Evolutionary conservation across 2,329 filamentous ascomycete genomes (phyloP).

Genomic region (Samsoniella hepiali): DNA sequence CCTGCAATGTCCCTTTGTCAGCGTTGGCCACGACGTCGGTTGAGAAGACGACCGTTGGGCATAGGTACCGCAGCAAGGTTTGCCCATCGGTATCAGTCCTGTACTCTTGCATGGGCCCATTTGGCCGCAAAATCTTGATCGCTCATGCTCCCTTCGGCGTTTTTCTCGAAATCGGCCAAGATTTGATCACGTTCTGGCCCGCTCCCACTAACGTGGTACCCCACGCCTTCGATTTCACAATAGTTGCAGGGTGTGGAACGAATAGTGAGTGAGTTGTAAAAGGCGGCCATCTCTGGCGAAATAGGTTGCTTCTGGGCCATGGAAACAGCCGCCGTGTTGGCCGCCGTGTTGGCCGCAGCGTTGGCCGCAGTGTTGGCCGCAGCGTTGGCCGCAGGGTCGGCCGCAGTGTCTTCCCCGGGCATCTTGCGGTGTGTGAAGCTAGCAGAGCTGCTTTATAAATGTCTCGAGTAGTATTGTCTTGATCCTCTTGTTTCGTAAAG

Average conservation of each 20-base stretch:
- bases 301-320: background rate
- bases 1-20: too few species aligned
- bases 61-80: background rate
- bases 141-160: background rate
- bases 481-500: background rate
- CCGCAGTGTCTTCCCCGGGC: background rate
- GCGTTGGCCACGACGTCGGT: background rate
- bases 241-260: background rate
- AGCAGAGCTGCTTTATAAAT: background rate
- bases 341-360: background rate
- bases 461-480: background rate
- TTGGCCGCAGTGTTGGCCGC: background rate
- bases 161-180: background rate
- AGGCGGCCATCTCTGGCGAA: background rate
- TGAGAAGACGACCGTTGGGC: background rate
- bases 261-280: background rate
- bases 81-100: background rate
- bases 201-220: background rate
- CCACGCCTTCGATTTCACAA: background rate
- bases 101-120: background rate
- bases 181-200: background rate
- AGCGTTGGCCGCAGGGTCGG: background rate
- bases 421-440: background rate
- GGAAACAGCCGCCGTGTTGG: background rate
- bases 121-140: background rate